Base-by-base conservation (phyloP, 1,284 basidiomycete genomes). In the Earliella scabrosa region DNA sequence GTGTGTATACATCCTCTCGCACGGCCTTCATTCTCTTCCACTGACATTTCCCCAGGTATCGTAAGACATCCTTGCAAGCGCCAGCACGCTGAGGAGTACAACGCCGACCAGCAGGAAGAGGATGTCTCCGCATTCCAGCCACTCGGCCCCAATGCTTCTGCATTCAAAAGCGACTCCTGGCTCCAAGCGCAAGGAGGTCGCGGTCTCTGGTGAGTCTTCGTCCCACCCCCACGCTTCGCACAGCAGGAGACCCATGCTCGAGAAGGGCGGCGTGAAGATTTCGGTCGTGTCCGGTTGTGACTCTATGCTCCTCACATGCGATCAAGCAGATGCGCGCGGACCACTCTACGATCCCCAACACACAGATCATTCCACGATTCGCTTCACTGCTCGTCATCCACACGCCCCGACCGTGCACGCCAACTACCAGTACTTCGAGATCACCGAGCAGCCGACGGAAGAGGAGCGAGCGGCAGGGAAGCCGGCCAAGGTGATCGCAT, bases 381-480 rank as follows among this genome's bases (percentile, higher is more conserved):
- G 97, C 81, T 97, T 95, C 70, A 97, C 93, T 88, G 58, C 83
- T 98, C 64, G 95, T 99, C 63, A 84, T 98, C 26, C 97, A 99
- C 85, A 92, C 65, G 86, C 89, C 16, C 93, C 93, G 1, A 97
- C 95, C n/a, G 88, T 93, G 6, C 97, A 99, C 74, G 87, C 93
- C 63, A 99, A 99, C 75, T 98, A 97, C 70, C 91, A 97, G 51
- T 99, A 98, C 77, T 99, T 99, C 72, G 97, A 98, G 75, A 82
- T 95, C 64, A 86, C 85, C 13, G 83, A 90, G 63, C 76, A 77
- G 35, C 67, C 59, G 2, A 64, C 52, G 10, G 69, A 73, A 29
- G 74, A 71, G 36, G 64, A 71, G 36, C 65, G 70, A 32, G 66
- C 67, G 34, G 65, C 73, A 49, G 71, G 77, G 52, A 57, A 56